Evolutionary conservation across 345 rosid genomes (phyloP).

Genomic region (Bruguiera sexangula): DNA sequence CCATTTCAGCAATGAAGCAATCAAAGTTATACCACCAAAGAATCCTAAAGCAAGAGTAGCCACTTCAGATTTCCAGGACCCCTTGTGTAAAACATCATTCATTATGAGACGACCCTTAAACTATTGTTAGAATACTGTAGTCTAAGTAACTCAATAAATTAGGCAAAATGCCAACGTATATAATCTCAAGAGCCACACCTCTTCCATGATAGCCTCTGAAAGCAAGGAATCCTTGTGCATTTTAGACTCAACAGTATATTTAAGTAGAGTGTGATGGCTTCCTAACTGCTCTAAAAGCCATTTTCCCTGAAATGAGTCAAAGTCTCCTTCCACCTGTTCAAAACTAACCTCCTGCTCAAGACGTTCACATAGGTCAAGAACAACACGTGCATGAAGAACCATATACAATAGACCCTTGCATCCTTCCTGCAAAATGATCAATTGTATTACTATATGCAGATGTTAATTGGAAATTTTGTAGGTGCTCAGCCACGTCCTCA

Average conservation of each 20-base stretch:
- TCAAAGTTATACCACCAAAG: no score
- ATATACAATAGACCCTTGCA: constrained; percentile 90
- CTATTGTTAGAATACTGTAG: not conserved
- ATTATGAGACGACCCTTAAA: no score
- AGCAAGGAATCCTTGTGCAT: constrained; percentile 83
- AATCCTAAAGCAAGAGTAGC: no score
- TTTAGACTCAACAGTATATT: constrained; percentile 86
- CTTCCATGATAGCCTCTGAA: constrained; percentile 98
- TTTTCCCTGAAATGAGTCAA: constrained; percentile 83
- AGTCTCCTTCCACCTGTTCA: constrained; percentile 95
- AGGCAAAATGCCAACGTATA: not conserved
- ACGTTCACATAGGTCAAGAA: constrained; percentile 75
- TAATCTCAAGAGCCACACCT: constrained; percentile 39
- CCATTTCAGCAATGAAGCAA: no score
- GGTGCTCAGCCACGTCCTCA: not conserved
- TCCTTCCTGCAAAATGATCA: constrained; percentile 63
- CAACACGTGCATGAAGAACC: constrained; percentile 97
- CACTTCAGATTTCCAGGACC: no score
- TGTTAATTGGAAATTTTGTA: not conserved
- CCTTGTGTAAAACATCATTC: no score
- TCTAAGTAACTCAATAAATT: not conserved
- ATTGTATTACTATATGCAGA: not conserved
- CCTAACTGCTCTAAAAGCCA: constrained; percentile 92
- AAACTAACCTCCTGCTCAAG: constrained; percentile 81
- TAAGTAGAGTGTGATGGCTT: constrained; percentile 80